Evolutionary conservation across 108 stramenopile genomes (phyloP), one percentile per base, ranked within the genome.

Genomic region (Schizochytrium sp.): DNA sequence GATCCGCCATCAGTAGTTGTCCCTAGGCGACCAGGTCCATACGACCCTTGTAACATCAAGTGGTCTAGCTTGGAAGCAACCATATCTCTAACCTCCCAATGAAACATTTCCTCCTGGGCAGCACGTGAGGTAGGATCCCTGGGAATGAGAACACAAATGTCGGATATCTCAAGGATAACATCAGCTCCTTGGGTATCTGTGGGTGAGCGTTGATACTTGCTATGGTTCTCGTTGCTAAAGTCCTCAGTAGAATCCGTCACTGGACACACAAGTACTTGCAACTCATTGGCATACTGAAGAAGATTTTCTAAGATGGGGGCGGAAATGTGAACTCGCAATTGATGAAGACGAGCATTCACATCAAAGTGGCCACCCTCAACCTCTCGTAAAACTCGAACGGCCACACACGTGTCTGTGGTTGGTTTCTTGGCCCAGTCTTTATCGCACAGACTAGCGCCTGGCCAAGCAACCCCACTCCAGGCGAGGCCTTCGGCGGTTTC

Each of bases 1-100:
- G 64, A 69, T 38, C 64, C 44, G 12, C 64, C 64, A 69, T 69
- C 64, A 7, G 64, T 69, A 38, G 64, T 69, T 8, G 64, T 69
- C 5, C 64, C 64, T 0, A 69, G 64, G 19, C 64, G 64, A 15
- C 64, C 64, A 44, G 64, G 64, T 10, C 64, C 64, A 15, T 28
- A 69, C 8, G 64, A 69, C 12, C 19, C 64, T 44, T 69, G 64
- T 0, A 69, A 12, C 40, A 44, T 38, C 42, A 69, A 38, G 19
- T 69, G 5, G 2, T 69, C 0, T 38, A 69, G 15, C 12, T 15
- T 38, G 15, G 19, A 28, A 8, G 28, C 64, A 44, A 69, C 64
- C 64, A 69, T 69, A 15, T 69, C 64, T 28, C 64, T 38, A 8
- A 44, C 10, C 10, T 69, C 64, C 64, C 64, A 69, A 8, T 12